These are phyloP conservation scores for Aspergillus baeticus DNA, from an alignment of 495 filamentous ascomycete genomes.

Conservation along the genomic window DNA sequence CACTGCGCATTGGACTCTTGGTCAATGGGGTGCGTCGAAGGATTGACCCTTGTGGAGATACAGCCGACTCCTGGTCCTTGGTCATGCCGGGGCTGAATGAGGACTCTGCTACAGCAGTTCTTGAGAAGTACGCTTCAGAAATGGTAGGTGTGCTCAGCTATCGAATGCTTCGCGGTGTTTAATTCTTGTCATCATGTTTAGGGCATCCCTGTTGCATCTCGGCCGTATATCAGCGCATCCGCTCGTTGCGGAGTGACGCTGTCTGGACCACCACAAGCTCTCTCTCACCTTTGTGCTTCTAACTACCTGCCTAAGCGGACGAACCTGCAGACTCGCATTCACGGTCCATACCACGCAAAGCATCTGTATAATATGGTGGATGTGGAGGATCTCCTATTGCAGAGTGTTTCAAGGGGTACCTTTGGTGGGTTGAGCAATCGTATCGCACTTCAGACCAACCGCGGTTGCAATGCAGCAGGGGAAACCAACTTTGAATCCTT, in stretches of 20 bases:
- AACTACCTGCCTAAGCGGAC: constrained; percentile 52
- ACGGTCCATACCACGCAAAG: constrained; percentile 77
- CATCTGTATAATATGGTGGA: constrained; percentile 66
- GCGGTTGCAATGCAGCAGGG: constrained; percentile 4
- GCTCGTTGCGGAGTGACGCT: constrained; percentile 68
- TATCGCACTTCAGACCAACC: constrained; percentile 11
- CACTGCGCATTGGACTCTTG: constrained; percentile 67
- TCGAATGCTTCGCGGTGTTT: constrained; percentile 50
- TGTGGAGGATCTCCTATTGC: constrained; percentile 57
- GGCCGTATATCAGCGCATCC: constrained; percentile 73
- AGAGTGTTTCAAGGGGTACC: constrained; percentile 20
- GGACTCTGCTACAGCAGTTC: constrained; percentile 25
- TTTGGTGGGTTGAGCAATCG: constrained; percentile 12
- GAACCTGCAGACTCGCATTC: constrained; percentile 64
- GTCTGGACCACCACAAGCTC: constrained; percentile 70
- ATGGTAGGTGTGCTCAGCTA: constrained; percentile 28
- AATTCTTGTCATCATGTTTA: constrained; percentile 41
- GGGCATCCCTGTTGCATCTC: constrained; percentile 58
- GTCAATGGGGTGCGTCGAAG: constrained; percentile 44
- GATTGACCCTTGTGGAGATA: constrained; percentile 26
- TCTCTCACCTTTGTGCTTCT: constrained; percentile 55
- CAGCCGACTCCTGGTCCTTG: constrained; percentile 37
- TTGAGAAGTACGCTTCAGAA: constrained; percentile 49
- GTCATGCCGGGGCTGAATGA: constrained; percentile 37
- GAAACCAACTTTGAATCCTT: constrained; percentile 7